Evolutionary conservation across 495 filamentous ascomycete genomes (phyloP), one percentile per base, ranked within the genome.

Genomic region (Annulohypoxylon bovei): DNA sequence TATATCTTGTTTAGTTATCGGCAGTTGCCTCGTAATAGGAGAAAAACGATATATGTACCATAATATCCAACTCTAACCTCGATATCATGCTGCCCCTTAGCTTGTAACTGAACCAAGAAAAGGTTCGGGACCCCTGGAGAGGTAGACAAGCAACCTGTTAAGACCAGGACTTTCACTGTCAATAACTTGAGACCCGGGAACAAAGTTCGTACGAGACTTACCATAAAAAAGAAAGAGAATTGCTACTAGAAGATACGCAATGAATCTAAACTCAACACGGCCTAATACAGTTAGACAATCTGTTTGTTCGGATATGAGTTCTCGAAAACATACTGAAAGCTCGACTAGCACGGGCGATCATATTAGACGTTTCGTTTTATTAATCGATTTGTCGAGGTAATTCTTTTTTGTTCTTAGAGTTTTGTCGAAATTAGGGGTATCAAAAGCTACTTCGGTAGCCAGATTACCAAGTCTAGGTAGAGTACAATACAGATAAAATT

Each of bases 1-100:
- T 6, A 16, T 23, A 4, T 7, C 27, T 14, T 6, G 27, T 32
- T 28, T 16, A 53, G 25, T 18, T 14, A 28, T 32, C 7, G 12
- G 14, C 14, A 20, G 4, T 32, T 46, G 14, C 22, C n/a, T 22
- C 2, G 4, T 7, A 16, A 53, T 30, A 23, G 0, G 6, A 7
- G 11, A 28, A 4, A 32, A 44, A 18, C 14, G 4, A 20, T 20
- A 4, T 11, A 53, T 14, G 7, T 32, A 53, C 49, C 49, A 53
- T 53, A 53, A 14, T 53, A 53, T 30, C 49, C 49, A n/a, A 53
- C 27, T 32, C 49, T 28, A 0, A 53, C 49, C 14, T 53, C 49
- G 16, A 53, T 25, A 16, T 53, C 49, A 20, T 46, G 4, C 2
- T n/a, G 14, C n/a, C 28, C 25, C 2, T 53, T 53, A n/a, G 23